Conservation (phyloP, 179 eudicot species). For the Silene coronaria region DNA sequence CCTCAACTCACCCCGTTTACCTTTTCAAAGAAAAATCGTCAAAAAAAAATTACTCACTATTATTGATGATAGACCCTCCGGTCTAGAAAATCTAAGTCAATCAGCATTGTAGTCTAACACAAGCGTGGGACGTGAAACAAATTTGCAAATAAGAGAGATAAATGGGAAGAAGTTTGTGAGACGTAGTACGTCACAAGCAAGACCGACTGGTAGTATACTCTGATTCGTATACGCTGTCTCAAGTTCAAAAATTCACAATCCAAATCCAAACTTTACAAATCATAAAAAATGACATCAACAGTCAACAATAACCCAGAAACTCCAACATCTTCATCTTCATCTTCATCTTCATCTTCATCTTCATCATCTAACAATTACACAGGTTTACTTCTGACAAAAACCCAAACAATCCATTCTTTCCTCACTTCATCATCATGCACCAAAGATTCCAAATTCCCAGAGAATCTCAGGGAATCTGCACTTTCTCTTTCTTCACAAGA, state of each 20-base stretch:
- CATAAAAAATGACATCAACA: slow-evolving; percentile 17
- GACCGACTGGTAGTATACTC: no score
- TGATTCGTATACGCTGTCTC: not conserved
- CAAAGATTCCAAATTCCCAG: slow-evolving; percentile 28
- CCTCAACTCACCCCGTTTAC: no score
- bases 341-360: not conserved
- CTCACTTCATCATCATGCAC: slow-evolving; percentile 36
- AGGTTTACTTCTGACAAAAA: slow-evolving; percentile 49
- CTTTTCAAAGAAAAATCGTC: no score
- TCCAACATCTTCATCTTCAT: slow-evolving; percentile 14
- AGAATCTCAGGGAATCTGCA: slow-evolving; percentile 42
- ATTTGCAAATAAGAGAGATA: no score
- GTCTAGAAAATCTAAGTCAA: no score
- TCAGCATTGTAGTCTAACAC: no score
- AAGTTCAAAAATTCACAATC: not conserved
- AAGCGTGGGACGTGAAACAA: no score
- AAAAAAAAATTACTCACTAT: no score
- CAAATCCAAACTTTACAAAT: not conserved
- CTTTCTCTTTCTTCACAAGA: slow-evolving; percentile 37
- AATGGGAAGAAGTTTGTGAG: no score
- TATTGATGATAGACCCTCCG: no score
- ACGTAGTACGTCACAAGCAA: no score
- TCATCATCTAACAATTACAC: not conserved
- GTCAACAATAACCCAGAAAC: slow-evolving; percentile 8
- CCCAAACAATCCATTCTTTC: slow-evolving; percentile 42